Base-by-base conservation (phyloP, 2,329 filamentous ascomycete genomes). In the Aplosporella prunicola region DNA sequence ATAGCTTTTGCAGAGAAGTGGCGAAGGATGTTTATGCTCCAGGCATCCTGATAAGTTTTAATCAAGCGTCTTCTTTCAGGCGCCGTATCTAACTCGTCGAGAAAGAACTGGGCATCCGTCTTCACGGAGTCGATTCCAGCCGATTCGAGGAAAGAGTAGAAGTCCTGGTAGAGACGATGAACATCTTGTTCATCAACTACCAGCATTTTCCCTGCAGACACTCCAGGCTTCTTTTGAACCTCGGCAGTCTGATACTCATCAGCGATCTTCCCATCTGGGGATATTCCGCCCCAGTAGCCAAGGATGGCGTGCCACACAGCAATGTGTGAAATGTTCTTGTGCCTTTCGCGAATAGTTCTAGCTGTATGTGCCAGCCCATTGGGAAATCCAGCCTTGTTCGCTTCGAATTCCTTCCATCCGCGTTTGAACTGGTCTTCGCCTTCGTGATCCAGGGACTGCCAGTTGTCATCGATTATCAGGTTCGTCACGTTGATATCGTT, bases 381-480 rank as follows among this genome's bases (percentile, higher is more conserved):
- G 0, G 89, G 88, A 42, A 98, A 98, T 0, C 78, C 76, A 17
- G 72, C 67, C 9, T 76, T 71, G 41, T 93, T 83, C 0, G 89
- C 91, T 53, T 96, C 88, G 45, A 98, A 96, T 6, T 80, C 74
- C 17, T 37, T 16, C 45, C 46, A 47, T 20, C 67, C 68, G 10
- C 70, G 61, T 24, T 62, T 52, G 45, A 69, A 71, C 45, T 74
- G 70, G 1, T 58, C 60, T 10, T 68, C 60, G 4, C 68, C 71
- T 44, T 71, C 63, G 18, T 67, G 65, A 32, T 63, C 53, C 5
- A 93, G 70, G 7, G 80, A 76, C 58, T 94, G 88, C 91, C 91
- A 98, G 50, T 93, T 93, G 54, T 98, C 91, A 49, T 98, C 91
- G 44, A 98, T 93, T 43, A 96, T 94, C 2, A 98, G 68, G 51